Base-by-base conservation (phyloP, 202 grass and related monocot species). In the Tripidium arundinaceum region DNA sequence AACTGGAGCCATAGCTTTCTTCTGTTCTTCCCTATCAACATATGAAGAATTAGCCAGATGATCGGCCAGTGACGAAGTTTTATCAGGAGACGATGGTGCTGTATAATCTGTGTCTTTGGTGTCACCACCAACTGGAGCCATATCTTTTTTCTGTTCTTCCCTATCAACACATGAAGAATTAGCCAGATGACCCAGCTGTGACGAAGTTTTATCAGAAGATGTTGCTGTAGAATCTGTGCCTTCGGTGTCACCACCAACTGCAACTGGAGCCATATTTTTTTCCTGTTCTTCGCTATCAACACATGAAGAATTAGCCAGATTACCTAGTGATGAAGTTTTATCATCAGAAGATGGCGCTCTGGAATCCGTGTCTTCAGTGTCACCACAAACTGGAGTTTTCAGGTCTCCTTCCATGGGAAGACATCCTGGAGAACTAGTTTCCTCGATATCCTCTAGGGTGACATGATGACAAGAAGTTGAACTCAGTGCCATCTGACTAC, bases 401-500 rank as follows among this genome's bases (percentile, higher is more conserved):
- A 66, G 37, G 16, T 65, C 34, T 78, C 22, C 58, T 66, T 65
- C 45, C 29, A 6, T 18, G 47, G 52, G 26, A 86, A 70, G 41
- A 72, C 10, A 52, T 37, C 28, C 41, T 50, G 79, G 55, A 64
- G 65, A 57, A 72, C 42, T 65, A 37, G 1, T 72, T 45, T 50
- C 65, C 58, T 72, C 59, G 15, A 60, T n/a, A 47, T 11, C 74
- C 25, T 87, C 43, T 54, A 59, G 55, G 15, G 16, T 4, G 2
- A 33, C 36, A 67, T 65, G 8, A 55, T 78, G 38, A 73, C 3
- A 22, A 45, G 26, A 77, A 77, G 72, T 26, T 65, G 79, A 62
- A 82, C 72, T 82, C 13, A 9, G n/a, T 70, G 41, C 72, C 42
- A 22, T 55, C 59, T 82, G 59, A 71, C 43, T 22, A 38, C 29